Base-by-base conservation (phyloP, 495 filamentous ascomycete genomes). In the Aspergillus nanangensis region DNA sequence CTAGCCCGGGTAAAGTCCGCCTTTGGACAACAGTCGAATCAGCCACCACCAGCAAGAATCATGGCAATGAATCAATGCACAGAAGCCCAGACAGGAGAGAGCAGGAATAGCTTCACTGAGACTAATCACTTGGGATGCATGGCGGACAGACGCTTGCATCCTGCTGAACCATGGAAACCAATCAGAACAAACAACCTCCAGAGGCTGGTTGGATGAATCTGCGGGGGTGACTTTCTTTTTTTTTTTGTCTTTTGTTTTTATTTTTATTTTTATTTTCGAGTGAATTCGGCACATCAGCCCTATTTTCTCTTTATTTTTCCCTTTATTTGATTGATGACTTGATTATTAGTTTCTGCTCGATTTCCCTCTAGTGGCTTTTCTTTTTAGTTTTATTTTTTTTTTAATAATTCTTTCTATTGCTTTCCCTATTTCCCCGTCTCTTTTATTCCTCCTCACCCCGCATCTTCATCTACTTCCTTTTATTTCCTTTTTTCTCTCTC, bases 401-500 rank as follows among this genome's bases (percentile, higher is more conserved):
- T n/a, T n/a, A n/a, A n/a, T n/a, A n/a, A n/a, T n/a, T n/a, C n/a
- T n/a, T n/a, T n/a, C n/a, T n/a, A n/a, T n/a, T n/a, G n/a, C n/a
- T n/a, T n/a, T n/a, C 27, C 33, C 20, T 38, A 14, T 23, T 14
- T 21, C 10, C 21, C 21, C 31, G 15, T 34, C 23, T 20, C 15
- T 5, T 31, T 20, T 17, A 2, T n/a, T n/a, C n/a, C 36, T 32
- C 8, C 22, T 21, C 34, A 18, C 3, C 2, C 20, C 22, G 18
- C 24, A 40, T 19, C 33, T 14, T 31, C 24, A 24, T 31, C 9
- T 38, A 25, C 38, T 41, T 34, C 35, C 18, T 31, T 8, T 37
- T 31, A 7, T 41, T 36, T 24, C 38, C 38, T 38, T 42, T 38
- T 48, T 32, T 31, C 33, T 36, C 38, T 48, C 21, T 29, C 22